Percentiles rank a stretch among this genome's conserved stretches.
phyloP scores from a whole-genome alignment of 1,139 yeast genomes.

The Wickerhamiella pararugosa region DNA sequence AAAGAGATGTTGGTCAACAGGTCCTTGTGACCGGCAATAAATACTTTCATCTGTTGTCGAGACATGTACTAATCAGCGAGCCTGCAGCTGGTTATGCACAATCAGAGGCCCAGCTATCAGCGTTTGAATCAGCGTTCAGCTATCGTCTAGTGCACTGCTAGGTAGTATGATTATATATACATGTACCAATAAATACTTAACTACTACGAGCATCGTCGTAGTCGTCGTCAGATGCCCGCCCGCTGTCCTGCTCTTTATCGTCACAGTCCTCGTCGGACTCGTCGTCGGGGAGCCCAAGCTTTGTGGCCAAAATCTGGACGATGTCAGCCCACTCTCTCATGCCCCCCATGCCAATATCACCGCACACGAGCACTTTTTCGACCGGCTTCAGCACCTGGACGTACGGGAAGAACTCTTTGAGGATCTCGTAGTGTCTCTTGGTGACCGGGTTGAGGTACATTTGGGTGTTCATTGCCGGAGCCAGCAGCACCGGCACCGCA shows the following conservation, averaged over 20 bases:
- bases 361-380: slow-evolving; percentile 85
- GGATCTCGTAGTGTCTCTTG: slow-evolving; percentile 53
- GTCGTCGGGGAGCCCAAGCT: slow-evolving; percentile 24
- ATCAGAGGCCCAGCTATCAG: no score
- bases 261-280: slow-evolving; percentile 21
- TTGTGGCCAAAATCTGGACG: slow-evolving; percentile 57
- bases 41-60: slow-evolving; percentile 37
- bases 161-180: no score
- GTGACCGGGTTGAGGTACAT: slow-evolving; percentile 95
- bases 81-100: no score
- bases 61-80: no score
- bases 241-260: slow-evolving; percentile 22
- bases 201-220: no score
- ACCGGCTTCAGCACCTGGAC: slow-evolving; percentile 80
- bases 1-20: slow-evolving; percentile 76
- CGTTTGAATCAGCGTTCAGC: no score
- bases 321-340: slow-evolving; percentile 96
- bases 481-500: slow-evolving; percentile 63
- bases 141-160: no score
- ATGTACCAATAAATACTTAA: no score
- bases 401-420: slow-evolving; percentile 50
- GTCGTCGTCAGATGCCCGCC: slow-evolving; percentile 15
- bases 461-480: slow-evolving; percentile 96
- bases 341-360: slow-evolving; percentile 95
- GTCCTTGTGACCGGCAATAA: slow-evolving; percentile 83